A percentile compares a stretch with the other conserved stretches of the same genome.
Conservation (phyloP, 1,284 basidiomycete species). For the Heterobasidion parviporum region DNA sequence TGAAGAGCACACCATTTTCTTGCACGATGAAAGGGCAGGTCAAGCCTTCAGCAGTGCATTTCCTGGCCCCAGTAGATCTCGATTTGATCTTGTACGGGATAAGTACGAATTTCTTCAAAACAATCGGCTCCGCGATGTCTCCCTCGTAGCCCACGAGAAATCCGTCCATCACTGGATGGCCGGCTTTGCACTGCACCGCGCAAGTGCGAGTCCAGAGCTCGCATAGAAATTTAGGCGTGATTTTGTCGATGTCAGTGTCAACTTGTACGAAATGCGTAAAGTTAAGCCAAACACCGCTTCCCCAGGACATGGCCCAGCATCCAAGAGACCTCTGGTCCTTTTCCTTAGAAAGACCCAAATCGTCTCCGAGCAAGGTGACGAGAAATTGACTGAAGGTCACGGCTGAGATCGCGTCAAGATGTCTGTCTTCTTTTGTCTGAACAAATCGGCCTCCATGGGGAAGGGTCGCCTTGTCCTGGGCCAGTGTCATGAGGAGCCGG, state of each 20-base stretch:
- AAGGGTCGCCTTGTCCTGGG: background rate
- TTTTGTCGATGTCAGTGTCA: background rate
- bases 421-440: background rate
- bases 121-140: background rate
- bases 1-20: background rate
- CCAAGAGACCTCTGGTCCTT: background rate
- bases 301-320: background rate
- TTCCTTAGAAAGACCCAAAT: background rate
- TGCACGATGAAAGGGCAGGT: background rate
- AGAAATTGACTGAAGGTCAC: background rate
- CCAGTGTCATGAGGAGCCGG: background rate
- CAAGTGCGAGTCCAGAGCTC: background rate
- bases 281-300: background rate
- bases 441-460: background rate
- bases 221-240: background rate
- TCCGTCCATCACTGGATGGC: background rate
- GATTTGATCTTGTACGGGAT: background rate
- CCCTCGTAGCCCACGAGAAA: background rate
- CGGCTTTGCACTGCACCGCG: background rate
- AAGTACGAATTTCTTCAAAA: background rate
- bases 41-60: background rate
- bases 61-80: background rate
- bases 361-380: background rate
- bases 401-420: background rate
- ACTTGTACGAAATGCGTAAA: background rate